These are phyloP conservation scores for Patellifolia procumbens DNA, from an alignment of 179 eudicot genomes.

Conservation along the genomic window DNA sequence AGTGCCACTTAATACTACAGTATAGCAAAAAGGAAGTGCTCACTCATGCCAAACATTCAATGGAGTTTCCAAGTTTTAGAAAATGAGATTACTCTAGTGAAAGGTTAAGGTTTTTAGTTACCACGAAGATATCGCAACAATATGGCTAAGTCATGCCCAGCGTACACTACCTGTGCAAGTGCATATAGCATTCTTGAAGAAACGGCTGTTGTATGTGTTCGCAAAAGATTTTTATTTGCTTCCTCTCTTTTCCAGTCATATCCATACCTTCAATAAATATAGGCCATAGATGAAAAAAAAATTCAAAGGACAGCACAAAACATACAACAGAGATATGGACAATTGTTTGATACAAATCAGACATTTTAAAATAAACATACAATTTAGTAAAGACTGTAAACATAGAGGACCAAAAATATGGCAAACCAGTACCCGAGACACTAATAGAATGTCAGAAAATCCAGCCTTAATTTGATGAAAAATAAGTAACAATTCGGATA, in stretches of 20 bases:
- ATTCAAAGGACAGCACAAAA: background rate
- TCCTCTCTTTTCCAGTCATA: constrained; percentile 97
- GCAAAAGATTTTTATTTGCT: constrained; percentile 79
- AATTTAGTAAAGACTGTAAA: background rate
- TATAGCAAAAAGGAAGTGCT: background rate
- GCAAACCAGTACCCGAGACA: background rate
- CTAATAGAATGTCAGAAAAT: background rate
- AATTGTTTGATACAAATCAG: background rate
- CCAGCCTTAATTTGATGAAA: background rate
- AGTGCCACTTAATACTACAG: background rate
- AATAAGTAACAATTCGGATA: background rate
- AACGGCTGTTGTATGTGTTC: constrained; percentile 97
- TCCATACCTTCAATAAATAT: constrained; percentile 56
- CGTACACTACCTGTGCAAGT: constrained; percentile 62
- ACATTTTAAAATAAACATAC: no score
- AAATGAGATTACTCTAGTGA: background rate
- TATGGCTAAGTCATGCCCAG: background rate
- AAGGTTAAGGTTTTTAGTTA: background rate
- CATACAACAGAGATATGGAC: background rate
- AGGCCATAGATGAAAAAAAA: background rate
- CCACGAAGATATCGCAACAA: background rate
- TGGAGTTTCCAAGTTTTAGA: no score
- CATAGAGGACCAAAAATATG: background rate
- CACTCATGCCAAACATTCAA: background rate
- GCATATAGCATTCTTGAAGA: constrained; percentile 90